These are phyloP conservation scores for Mycena maculata DNA, from an alignment of 768 basidiomycete species.

Conservation along the genomic window DNA sequence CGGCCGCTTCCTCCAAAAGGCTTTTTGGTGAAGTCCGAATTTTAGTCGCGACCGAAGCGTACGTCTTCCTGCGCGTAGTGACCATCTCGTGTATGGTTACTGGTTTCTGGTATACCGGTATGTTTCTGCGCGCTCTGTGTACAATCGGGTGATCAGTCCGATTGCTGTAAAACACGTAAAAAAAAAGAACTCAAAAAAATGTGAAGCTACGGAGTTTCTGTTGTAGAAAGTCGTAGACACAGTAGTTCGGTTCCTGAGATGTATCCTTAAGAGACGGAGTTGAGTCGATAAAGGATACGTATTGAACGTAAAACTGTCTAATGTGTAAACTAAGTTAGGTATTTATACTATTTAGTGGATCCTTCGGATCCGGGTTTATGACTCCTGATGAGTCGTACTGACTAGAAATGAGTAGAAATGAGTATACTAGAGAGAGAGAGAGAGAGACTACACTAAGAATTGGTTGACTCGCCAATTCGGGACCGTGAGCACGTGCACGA, in stretches of 20 bases:
- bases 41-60: background rate
- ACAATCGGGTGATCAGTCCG: constrained; percentile 22
- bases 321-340: background rate
- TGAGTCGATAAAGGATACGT: background rate
- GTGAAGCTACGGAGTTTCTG: background rate
- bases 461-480: background rate
- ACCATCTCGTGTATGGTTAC: background rate
- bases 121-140: background rate
- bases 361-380: background rate
- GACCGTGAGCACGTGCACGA: background rate
- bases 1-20: constrained; percentile 8
- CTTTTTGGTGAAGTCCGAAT: background rate
- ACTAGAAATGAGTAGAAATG: background rate
- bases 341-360: background rate
- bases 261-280: background rate
- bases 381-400: background rate
- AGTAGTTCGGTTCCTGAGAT: background rate
- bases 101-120: background rate
- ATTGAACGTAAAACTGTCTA: background rate
- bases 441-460: background rate
- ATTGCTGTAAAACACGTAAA: constrained; percentile 1
- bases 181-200: constrained; percentile 5
- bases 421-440: background rate
- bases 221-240: constrained; percentile 3
- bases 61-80: constrained; percentile 3